Conservation (phyloP, 805 yeast genomes). For the Metschnikowia chrysomelidarum region DNA sequence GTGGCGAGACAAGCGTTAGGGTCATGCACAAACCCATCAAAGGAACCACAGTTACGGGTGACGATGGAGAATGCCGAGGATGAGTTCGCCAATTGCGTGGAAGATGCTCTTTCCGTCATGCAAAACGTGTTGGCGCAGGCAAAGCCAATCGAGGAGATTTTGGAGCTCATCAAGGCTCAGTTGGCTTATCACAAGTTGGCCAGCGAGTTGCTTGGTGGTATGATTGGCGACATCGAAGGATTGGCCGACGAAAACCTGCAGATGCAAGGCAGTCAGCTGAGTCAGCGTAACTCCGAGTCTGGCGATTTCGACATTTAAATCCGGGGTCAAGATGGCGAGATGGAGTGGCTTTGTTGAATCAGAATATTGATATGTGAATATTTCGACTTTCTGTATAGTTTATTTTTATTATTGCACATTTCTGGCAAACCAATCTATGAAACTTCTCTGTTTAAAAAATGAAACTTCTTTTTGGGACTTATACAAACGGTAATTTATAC, state of each 20-base stretch:
- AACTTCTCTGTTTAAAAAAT: too few species aligned
- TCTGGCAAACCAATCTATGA: too few species aligned
- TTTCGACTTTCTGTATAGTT: background rate
- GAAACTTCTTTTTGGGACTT: too few species aligned
- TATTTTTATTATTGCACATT: background rate
- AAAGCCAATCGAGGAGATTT: slow-evolving; percentile 62
- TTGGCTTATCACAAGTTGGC: slow-evolving; percentile 78
- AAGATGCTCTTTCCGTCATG: slow-evolving; percentile 81
- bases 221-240: slow-evolving; percentile 62
- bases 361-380: background rate
- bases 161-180: slow-evolving; percentile 74
- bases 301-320: slow-evolving; percentile 30
- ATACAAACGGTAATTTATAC: too few species aligned
- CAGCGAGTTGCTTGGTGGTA: slow-evolving; percentile 58
- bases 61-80: slow-evolving; percentile 84
- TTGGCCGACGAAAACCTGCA: slow-evolving; percentile 49
- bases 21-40: slow-evolving; percentile 41
- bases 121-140: slow-evolving; percentile 74
- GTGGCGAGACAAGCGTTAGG: slow-evolving; percentile 58
- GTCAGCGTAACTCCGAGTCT: slow-evolving; percentile 16
- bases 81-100: slow-evolving; percentile 85
- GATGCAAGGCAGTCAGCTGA: slow-evolving; percentile 16
- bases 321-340: too few species aligned
- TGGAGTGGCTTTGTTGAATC: too few species aligned
- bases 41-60: slow-evolving; percentile 71